Conservation (phyloP, 169 alveolate genomes). For the Cryptosporidium felis region DNA sequence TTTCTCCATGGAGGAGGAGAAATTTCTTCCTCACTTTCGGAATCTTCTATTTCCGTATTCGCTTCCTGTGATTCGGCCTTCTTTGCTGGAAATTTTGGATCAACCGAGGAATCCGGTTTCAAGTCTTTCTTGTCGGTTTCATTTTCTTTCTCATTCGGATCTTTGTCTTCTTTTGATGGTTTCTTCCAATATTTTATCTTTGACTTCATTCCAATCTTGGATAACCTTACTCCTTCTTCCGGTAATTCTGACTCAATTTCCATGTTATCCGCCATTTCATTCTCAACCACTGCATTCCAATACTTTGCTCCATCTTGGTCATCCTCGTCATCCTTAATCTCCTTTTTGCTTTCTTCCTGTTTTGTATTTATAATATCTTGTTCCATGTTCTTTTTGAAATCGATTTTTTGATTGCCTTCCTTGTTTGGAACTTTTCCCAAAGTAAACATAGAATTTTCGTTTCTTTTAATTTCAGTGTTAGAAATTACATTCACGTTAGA, state of each 20-base stretch:
- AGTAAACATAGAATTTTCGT: neutral
- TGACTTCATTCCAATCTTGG: conserved; percentile 61
- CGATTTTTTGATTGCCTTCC: neutral
- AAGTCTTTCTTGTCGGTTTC: neutral
- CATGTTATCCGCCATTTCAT: conserved; percentile 12
- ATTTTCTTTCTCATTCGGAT: conserved; percentile 38
- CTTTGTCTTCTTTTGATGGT: conserved; percentile 16
- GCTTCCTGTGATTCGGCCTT: conserved; percentile 59
- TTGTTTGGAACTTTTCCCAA: conserved; percentile 1
- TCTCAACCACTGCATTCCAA: conserved; percentile 52
- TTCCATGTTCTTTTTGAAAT: conserved; percentile 11
- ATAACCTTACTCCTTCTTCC: conserved; percentile 69
- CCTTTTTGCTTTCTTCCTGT: neutral
- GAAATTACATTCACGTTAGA: conserved; percentile 5
- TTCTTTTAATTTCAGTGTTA: neutral
- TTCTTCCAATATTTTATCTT: conserved; percentile 35
- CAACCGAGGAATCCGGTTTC: neutral
- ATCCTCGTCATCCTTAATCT: conserved; percentile 2
- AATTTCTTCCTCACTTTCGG: conserved; percentile 39
- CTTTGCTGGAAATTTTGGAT: conserved; percentile 22
- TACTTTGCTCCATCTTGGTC: conserved; percentile 6
- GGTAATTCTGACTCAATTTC: conserved; percentile 23
- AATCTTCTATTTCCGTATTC: conserved; percentile 52
- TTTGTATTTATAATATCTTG: neutral
- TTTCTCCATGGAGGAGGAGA: conserved; percentile 78